phyloP scores from a whole-genome alignment of 1,284 basidiomycete genomes.

The Leccinum colubrinum region DNA sequence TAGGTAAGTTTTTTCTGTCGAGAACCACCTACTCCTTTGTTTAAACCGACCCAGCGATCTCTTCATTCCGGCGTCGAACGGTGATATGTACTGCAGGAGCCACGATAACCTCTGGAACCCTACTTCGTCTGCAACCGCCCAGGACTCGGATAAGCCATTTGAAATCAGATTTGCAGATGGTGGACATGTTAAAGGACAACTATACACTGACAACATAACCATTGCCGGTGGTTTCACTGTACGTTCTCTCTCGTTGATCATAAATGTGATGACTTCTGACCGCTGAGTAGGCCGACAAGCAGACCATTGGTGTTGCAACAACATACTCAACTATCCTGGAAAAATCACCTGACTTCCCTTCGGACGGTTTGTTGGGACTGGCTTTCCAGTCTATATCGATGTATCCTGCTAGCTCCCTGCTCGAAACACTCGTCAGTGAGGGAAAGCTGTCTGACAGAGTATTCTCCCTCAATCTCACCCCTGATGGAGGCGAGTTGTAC shows the following conservation, averaged over 20 bases:
- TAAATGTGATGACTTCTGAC: too few species aligned
- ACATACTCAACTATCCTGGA: neutral
- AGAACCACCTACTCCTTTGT: neutral
- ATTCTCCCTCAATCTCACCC: neutral
- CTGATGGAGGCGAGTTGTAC: too few species aligned
- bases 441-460: neutral
- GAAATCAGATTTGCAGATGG: neutral
- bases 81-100: too few species aligned
- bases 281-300: too few species aligned
- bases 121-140: neutral
- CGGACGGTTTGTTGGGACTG: neutral
- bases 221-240: too few species aligned
- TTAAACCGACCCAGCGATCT: neutral
- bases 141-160: neutral
- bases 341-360: neutral
- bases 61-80: neutral
- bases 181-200: neutral
- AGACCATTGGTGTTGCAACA: too few species aligned
- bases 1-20: neutral
- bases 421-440: too few species aligned
- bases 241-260: neutral
- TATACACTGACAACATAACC: too few species aligned
- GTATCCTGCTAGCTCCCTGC: conserved; percentile 22
- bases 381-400: neutral
- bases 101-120: neutral